Evolutionary conservation across 441 rosid genomes (phyloP).

Genomic region (Euphorbia celastroides): DNA sequence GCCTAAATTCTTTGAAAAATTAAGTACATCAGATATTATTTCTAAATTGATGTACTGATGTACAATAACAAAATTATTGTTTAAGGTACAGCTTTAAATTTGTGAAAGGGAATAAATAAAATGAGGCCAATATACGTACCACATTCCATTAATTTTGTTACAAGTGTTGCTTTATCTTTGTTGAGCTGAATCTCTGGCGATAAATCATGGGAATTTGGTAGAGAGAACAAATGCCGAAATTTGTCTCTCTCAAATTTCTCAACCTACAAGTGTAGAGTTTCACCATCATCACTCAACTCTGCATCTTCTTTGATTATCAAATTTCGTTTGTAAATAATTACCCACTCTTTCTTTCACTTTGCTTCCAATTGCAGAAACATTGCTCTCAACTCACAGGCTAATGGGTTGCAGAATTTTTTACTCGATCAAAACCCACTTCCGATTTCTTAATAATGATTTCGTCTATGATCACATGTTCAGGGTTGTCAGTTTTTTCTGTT

Average conservation of each 20-base stretch:
- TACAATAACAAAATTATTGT: neutral
- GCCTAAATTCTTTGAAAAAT: too few relatives aligned
- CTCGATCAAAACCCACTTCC: slow-evolving; percentile 22
- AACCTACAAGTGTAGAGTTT: slow-evolving; percentile 43
- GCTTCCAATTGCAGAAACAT: slow-evolving; percentile 20
- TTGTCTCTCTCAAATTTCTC: slow-evolving; percentile 29
- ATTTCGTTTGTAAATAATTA: slow-evolving; percentile 7
- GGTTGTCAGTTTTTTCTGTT: slow-evolving; percentile 28
- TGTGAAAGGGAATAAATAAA: neutral
- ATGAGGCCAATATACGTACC: too few relatives aligned
- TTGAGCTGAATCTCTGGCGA: slow-evolving; percentile 13
- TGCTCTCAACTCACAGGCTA: slow-evolving; percentile 9
- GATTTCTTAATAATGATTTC: slow-evolving; percentile 27
- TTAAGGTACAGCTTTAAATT: neutral
- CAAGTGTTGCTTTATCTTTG: slow-evolving; percentile 8
- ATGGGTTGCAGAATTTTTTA: slow-evolving; percentile 30
- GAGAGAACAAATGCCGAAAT: slow-evolving; percentile 17
- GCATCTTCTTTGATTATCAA: slow-evolving; percentile 5
- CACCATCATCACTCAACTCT: too few relatives aligned
- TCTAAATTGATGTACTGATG: too few relatives aligned
- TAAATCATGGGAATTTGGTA: slow-evolving; percentile 23
- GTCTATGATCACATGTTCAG: slow-evolving; percentile 32
- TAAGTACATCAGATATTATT: neutral
- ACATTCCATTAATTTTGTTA: neutral
- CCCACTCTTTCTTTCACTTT: slow-evolving; percentile 28